Conservation (phyloP, 495 filamentous ascomycete genomes). For the Trichoderma orchidacearum region DNA sequence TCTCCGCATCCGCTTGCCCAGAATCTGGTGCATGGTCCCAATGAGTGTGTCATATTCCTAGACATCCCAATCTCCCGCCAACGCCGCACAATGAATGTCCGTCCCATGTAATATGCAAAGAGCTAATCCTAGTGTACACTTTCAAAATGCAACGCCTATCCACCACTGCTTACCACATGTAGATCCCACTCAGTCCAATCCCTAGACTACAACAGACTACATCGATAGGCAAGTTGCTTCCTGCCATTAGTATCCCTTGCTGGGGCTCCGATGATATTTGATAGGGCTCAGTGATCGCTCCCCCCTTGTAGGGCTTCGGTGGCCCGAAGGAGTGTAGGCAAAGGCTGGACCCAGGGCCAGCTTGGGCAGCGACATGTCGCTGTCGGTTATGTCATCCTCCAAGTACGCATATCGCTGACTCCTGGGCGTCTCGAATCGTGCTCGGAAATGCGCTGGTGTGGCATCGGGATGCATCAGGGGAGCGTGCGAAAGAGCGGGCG, state of each 20-base stretch:
- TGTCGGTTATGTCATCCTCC: constrained; percentile 25
- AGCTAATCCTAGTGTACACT: too few species aligned
- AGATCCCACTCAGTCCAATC: background rate
- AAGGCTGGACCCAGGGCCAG: constrained; percentile 12
- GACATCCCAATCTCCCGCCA: too few species aligned
- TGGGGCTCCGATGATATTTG: constrained; percentile 21
- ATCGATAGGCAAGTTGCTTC: background rate
- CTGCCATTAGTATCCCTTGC: constrained; percentile 19
- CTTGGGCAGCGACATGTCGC: constrained; percentile 22
- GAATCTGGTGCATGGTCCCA: too few species aligned
- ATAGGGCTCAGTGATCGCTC: constrained; percentile 27
- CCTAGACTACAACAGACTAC: background rate
- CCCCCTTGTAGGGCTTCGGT: constrained; percentile 29
- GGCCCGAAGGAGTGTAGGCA: constrained; percentile 21
- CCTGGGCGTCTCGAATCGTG: background rate
- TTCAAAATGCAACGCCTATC: too few species aligned
- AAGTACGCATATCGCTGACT: constrained; percentile 11
- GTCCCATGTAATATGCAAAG: too few species aligned
- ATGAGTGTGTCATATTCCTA: too few species aligned
- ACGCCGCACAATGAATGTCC: too few species aligned
- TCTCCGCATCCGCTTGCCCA: too few species aligned
- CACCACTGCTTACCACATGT: too few species aligned
- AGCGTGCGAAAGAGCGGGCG: background rate
- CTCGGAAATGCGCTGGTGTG: constrained; percentile 13
- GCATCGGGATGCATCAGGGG: constrained; percentile 15